Conservation (phyloP, 2,329 filamentous ascomycete species). For the Exophiala alcalophila region DNA sequence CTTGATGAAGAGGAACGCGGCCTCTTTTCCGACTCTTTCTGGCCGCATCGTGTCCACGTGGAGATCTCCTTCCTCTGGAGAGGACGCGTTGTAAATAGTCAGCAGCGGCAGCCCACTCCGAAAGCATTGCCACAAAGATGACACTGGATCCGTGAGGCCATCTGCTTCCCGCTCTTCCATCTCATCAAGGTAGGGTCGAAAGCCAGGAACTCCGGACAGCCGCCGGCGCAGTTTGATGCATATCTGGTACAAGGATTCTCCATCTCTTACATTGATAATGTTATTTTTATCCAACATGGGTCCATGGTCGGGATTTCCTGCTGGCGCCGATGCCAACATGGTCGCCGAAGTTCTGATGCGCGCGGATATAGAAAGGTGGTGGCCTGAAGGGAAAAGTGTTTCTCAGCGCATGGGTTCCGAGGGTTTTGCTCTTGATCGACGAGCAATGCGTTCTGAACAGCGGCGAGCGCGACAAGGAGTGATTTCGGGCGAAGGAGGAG, state of each 20-base stretch:
- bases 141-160: slow-evolving; percentile 70
- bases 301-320: slow-evolving; percentile 42
- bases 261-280: slow-evolving; percentile 95
- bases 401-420: slow-evolving; percentile 13
- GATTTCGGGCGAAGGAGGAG: not conserved
- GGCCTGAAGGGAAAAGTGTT: not conserved
- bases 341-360: slow-evolving; percentile 10
- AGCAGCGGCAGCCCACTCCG: slow-evolving; percentile 80
- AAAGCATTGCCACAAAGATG: slow-evolving; percentile 84
- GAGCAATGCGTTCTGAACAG: slow-evolving; percentile 1
- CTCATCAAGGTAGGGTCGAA: slow-evolving; percentile 70
- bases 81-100: slow-evolving; percentile 81
- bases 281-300: slow-evolving; percentile 77
- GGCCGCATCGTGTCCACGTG: slow-evolving; percentile 49
- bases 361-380: not conserved
- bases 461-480: not conserved
- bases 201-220: slow-evolving; percentile 77
- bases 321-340: slow-evolving; percentile 39
- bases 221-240: slow-evolving; percentile 81
- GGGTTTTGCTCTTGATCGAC: not conserved
- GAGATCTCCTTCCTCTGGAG: slow-evolving; percentile 63
- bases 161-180: slow-evolving; percentile 66
- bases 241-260: slow-evolving; percentile 94
- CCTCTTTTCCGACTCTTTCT: slow-evolving; percentile 78
- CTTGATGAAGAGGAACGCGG: slow-evolving; percentile 88